phyloP scores from a whole-genome alignment of 768 basidiomycete genomes.

The Suillus occidentalis region DNA sequence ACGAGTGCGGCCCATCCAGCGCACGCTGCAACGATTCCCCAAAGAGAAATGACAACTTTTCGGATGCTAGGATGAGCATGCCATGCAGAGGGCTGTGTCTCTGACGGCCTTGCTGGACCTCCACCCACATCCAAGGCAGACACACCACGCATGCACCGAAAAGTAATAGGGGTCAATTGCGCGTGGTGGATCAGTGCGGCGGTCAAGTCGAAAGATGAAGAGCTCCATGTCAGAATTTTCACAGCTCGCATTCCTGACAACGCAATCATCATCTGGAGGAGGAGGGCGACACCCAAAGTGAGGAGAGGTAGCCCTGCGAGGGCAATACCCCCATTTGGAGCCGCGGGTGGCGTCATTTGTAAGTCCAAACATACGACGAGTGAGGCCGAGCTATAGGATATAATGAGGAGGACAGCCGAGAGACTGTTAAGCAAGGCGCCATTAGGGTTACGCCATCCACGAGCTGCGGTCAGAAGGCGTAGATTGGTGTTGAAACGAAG shows the following conservation, averaged over 20 bases:
- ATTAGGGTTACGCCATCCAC: slow-evolving; percentile 22
- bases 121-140: slow-evolving; percentile 5
- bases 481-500: slow-evolving; percentile 32
- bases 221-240: slow-evolving; percentile 33
- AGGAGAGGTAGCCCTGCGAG: slow-evolving; percentile 27
- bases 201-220: slow-evolving; percentile 31
- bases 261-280: slow-evolving; percentile 25
- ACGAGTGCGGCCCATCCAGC: slow-evolving; percentile 22
- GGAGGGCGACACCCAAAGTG: slow-evolving; percentile 24
- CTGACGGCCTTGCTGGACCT: slow-evolving; percentile 15
- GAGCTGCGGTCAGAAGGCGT: slow-evolving; percentile 25
- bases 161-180: slow-evolving; percentile 19
- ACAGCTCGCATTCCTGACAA: slow-evolving; percentile 21
- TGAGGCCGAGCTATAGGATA: slow-evolving; percentile 29
- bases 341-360: too few species aligned
- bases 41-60: slow-evolving; percentile 23
- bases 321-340: too few species aligned
- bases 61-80: slow-evolving; percentile 23
- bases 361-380: slow-evolving; percentile 25
- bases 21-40: slow-evolving; percentile 23
- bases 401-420: slow-evolving; percentile 29
- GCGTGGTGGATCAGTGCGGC: slow-evolving; percentile 32
- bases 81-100: slow-evolving; percentile 30
- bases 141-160: slow-evolving; percentile 30
- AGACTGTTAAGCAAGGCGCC: slow-evolving; percentile 20